Conservation (phyloP, 345 rosid species). For the Psidium friedrichsthalianum region DNA sequence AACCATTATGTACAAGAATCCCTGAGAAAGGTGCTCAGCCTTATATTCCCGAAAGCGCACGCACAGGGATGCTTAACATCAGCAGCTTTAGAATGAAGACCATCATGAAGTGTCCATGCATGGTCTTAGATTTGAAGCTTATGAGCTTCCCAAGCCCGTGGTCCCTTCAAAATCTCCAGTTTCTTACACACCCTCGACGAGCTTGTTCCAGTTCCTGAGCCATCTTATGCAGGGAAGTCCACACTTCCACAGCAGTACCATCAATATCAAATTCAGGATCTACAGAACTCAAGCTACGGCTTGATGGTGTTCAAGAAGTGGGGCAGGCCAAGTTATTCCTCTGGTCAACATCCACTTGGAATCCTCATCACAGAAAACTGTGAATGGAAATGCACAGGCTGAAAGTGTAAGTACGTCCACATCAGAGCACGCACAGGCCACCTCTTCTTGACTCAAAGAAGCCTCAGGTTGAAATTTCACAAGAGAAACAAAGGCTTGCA, state of each 20-base stretch:
- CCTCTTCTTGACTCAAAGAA: conserved; percentile 42
- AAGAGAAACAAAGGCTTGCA: conserved; percentile 96
- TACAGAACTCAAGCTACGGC: conserved; percentile 63
- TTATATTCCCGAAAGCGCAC: conserved; percentile 71
- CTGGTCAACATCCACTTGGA: conserved; percentile 34
- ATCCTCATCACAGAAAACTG: conserved; percentile 35
- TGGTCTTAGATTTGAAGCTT: conserved; percentile 88
- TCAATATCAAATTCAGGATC: conserved; percentile 44
- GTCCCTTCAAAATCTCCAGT: conserved; percentile 18
- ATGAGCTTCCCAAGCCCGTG: conserved; percentile 72
- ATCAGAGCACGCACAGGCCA: conserved; percentile 35
- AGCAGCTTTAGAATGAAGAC: conserved; percentile 48
- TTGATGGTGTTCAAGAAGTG: conserved; percentile 97
- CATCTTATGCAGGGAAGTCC: conserved; percentile 45
- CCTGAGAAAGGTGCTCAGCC: conserved; percentile 70
- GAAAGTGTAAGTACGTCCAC: conserved; percentile 30
- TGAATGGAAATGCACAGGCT: conserved; percentile 31
- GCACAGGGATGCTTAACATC: conserved; percentile 36
- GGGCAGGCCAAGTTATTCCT: conserved; percentile 64
- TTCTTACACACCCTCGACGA: conserved; percentile 31
- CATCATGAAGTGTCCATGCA: conserved; percentile 55
- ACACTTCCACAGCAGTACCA: conserved; percentile 27
- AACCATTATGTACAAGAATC: conserved; percentile 57
- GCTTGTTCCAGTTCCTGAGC: conserved; percentile 69
- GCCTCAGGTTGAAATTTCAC: conserved; percentile 49